Conservation (phyloP, 2,329 filamentous ascomycete species). For the Zymoseptoria tritici region DNA sequence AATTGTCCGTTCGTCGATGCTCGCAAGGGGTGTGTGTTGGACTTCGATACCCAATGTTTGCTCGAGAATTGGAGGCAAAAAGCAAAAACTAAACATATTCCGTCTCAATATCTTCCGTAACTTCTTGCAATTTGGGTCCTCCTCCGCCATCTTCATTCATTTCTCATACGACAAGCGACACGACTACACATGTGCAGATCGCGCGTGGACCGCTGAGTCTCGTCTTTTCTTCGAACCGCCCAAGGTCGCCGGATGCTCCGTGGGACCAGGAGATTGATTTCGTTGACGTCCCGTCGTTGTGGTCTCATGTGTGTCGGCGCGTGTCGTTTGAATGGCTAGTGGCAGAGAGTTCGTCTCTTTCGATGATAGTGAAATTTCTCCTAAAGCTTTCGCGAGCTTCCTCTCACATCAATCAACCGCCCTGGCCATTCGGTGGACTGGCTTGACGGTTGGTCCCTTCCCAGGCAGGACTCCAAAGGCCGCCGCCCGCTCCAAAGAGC, state of each 20-base stretch:
- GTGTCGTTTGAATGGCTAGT: neutral
- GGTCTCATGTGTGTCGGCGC: neutral
- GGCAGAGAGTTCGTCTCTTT: neutral
- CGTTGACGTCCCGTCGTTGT: neutral
- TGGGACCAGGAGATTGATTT: neutral
- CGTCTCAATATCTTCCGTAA: neutral
- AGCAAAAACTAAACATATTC: neutral
- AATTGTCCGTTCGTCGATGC: neutral
- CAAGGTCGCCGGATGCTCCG: neutral
- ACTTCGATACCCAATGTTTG: neutral
- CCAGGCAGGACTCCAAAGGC: constrained; percentile 31
- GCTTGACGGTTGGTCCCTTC: constrained; percentile 6
- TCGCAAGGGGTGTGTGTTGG: neutral
- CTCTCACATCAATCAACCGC: constrained; percentile 11
- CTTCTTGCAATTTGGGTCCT: neutral
- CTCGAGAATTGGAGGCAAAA: neutral
- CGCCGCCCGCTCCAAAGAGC: constrained; percentile 33
- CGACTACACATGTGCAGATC: neutral
- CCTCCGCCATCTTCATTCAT: neutral
- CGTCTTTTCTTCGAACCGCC: neutral
- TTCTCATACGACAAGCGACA: neutral
- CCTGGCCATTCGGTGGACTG: constrained; percentile 18
- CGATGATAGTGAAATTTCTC: neutral
- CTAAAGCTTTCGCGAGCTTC: constrained; percentile 1
- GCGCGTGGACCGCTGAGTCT: neutral